These are phyloP conservation scores for Fusarium sp. DNA, from an alignment of 2,329 filamentous ascomycete genomes.

Conservation along the genomic window DNA sequence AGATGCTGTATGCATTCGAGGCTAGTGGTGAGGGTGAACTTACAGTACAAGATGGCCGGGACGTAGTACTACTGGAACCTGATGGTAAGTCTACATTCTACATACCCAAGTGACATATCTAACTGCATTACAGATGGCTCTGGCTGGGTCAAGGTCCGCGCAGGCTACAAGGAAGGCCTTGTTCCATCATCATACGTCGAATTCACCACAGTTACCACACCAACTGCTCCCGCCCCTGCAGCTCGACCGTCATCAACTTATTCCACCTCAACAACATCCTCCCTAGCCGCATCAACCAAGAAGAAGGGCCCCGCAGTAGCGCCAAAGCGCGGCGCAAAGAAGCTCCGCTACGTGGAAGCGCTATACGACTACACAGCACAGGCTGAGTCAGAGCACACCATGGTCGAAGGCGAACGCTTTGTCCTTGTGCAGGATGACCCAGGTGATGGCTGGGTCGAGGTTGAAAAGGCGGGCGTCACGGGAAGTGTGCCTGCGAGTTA, in stretches of 20 bases:
- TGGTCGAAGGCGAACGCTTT: conserved; percentile 91
- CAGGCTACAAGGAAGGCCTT: conserved; percentile 81
- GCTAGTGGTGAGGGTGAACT: conserved; percentile 85
- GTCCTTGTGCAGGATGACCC: conserved; percentile 89
- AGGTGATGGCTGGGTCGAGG: conserved; percentile 96
- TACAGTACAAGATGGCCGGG: conserved; percentile 80
- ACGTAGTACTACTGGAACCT: conserved; percentile 82
- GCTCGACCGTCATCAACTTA: conserved; percentile 79
- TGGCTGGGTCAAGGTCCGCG: conserved; percentile 89
- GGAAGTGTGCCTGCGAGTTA: conserved; percentile 96
- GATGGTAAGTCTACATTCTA: conserved; percentile 76
- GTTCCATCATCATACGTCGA: conserved; percentile 92
- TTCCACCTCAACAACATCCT: conserved; percentile 72
- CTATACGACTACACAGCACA: conserved; percentile 92
- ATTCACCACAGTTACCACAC: conserved; percentile 59
- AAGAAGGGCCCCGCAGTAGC: conserved; percentile 95
- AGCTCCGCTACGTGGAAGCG: conserved; percentile 92
- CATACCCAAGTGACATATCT: conserved; percentile 12
- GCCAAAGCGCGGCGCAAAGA: conserved; percentile 90
- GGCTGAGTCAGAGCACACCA: conserved; percentile 88
- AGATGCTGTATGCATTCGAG: conserved; percentile 91
- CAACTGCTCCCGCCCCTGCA: conserved; percentile 58
- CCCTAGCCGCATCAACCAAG: conserved; percentile 62
- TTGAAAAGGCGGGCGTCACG: conserved; percentile 88
- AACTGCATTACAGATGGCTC: conserved; percentile 75